phyloP scores from a whole-genome alignment of 352 stramenopile species.

The Heterotrichella gracilis region DNA sequence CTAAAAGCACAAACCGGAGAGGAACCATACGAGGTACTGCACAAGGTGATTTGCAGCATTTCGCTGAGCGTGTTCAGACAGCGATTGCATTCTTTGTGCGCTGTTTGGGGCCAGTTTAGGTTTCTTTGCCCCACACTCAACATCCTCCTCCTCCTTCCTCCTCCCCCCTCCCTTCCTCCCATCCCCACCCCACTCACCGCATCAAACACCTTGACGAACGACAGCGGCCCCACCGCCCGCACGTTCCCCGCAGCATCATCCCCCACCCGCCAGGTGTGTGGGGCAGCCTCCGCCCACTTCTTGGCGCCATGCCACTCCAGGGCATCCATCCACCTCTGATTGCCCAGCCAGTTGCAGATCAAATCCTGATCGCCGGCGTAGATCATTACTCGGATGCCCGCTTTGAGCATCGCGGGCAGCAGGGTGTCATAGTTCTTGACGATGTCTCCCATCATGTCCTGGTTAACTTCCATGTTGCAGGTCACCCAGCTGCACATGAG shows the following conservation, averaged over 20 bases:
- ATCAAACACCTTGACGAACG: no score
- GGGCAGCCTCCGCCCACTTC: slow-evolving; percentile 26
- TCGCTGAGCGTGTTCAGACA: no score
- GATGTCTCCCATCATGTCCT: slow-evolving; percentile 60
- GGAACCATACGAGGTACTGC: slow-evolving; percentile 29
- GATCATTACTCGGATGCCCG: slow-evolving; percentile 51
- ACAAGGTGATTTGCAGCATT: no score
- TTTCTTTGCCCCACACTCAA: no score
- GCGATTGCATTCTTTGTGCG: no score
- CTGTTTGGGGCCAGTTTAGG: no score
- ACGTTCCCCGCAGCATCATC: no score
- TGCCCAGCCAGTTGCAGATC: slow-evolving; percentile 84
- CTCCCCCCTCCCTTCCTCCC: no score
- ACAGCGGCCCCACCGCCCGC: no score
- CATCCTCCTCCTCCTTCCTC: no score
- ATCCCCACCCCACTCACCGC: no score
- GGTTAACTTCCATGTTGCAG: slow-evolving; percentile 72
- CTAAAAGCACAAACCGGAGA: slow-evolving; percentile 23
- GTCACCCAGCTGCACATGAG: slow-evolving; percentile 50
- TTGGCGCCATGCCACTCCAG: slow-evolving; percentile 54
- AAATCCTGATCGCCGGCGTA: slow-evolving; percentile 78
- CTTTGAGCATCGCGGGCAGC: slow-evolving; percentile 51
- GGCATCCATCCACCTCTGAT: slow-evolving; percentile 52
- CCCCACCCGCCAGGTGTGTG: no score
- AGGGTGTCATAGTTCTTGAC: slow-evolving; percentile 75